phyloP scores from a whole-genome alignment of 148 eudicot species.

The Spergularia bocconei region DNA sequence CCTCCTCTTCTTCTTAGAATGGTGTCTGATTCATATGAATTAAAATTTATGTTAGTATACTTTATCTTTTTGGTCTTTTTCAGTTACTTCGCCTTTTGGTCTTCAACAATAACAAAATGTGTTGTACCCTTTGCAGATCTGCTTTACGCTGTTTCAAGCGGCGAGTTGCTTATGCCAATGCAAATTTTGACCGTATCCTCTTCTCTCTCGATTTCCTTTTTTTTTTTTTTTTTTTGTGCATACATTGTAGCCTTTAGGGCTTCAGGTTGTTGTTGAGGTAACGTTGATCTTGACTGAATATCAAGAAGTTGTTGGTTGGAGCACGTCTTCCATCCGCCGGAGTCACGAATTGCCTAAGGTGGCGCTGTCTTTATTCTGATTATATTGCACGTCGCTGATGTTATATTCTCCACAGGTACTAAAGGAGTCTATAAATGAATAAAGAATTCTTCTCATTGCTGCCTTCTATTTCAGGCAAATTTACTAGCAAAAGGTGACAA shows the following conservation, averaged over 20 bases:
- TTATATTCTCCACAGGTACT: constrained; percentile 2
- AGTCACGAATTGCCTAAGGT: constrained; percentile 78
- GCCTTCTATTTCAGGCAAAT: constrained; percentile 42
- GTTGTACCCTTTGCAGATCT: constrained; percentile 53
- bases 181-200: constrained; percentile 82
- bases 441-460: constrained; percentile 3
- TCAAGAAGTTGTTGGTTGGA: constrained; percentile 89
- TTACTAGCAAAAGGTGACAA: constrained; percentile 50
- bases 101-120: neutral
- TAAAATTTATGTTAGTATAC: constrained; percentile 71
- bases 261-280: neutral
- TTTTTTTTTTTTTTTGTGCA: neutral
- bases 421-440: neutral
- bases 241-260: neutral
- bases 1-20: constrained; percentile 82
- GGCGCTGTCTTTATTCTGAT: neutral
- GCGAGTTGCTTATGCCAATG: constrained; percentile 89
- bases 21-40: constrained; percentile 70
- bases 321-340: constrained; percentile 91
- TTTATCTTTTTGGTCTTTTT: constrained; percentile 6
- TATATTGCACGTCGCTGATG: neutral
- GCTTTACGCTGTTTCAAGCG: constrained; percentile 78
- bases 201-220: constrained; percentile 14
- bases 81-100: constrained; percentile 9
- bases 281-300: constrained; percentile 39